Base-by-base conservation (phyloP, 352 stramenopile species). In the Phytopythium kandeliae region DNA sequence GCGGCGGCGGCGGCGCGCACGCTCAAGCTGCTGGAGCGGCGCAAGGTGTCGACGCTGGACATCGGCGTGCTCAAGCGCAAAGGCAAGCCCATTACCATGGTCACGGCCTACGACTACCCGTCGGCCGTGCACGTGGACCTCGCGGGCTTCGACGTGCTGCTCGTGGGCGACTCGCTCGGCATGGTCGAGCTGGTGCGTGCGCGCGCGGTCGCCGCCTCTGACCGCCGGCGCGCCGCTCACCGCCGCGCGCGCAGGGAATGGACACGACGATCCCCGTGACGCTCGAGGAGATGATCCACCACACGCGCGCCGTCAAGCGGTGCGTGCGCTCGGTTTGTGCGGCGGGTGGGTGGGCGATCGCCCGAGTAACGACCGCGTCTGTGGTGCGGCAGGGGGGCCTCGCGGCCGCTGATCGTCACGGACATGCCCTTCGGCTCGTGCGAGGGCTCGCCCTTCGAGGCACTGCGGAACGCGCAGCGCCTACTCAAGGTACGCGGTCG, bases 391-490 rank as follows among this genome's bases (percentile, higher is more conserved):
- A 90, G 78, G 55, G 87, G 85, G 35, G 85, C 81, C 3, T 65
- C 68, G 15, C 79, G 81, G 34, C 94, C 96, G 30, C 70, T 99
- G 46, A 77, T 99, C 22, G 75, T 99, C 4, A 96, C 91, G 9
- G 97, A 99, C 66, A 98, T 99, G 91, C 97, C 97, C 6, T 99
- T 99, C 71, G 97, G 96, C 24, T 94, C 93, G 19, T 99, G 98
- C 58, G 97, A 99, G 67, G 72, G 86, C 46, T 67, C 80, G 7
- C 83, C 84, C 30, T 88, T 84, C 69, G 77, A 98, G 63, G 93
- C 93, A 17, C 69, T 99, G 15, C 75, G 84, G 57, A 99, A 98
- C 60, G 96, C 96, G 5, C 96, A 99, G 54, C 79, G 96, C 44
- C 75, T 99, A 36, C 77, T 96, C 34, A 92, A 96, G 71, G 82